Conservation (phyloP, 495 filamentous ascomycete species). For the Penicillium salamii region DNA sequence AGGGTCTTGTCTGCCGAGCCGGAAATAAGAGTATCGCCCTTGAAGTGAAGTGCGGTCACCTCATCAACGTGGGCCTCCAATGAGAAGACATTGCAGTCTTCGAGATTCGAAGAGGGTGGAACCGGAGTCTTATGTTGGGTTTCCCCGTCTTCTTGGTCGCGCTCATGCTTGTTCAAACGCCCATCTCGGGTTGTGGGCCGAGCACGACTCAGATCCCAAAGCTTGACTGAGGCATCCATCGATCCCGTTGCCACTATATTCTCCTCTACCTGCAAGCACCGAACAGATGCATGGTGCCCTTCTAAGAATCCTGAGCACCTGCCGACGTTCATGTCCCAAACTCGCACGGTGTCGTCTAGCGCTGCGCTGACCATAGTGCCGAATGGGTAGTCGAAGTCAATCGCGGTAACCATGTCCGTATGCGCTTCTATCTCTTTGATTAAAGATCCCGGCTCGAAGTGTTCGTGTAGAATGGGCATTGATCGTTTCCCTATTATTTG, state of each 20-base stretch:
- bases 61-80: slow-evolving; percentile 90
- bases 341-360: slow-evolving; percentile 91
- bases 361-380: slow-evolving; percentile 94
- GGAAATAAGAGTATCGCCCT: slow-evolving; percentile 83
- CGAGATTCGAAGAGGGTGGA: slow-evolving; percentile 68
- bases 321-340: slow-evolving; percentile 94
- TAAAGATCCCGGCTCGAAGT: slow-evolving; percentile 84
- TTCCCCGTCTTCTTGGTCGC: slow-evolving; percentile 60
- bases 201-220: slow-evolving; percentile 85
- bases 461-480: slow-evolving; percentile 93
- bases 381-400: slow-evolving; percentile 96
- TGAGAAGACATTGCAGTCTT: slow-evolving; percentile 82
- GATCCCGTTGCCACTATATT: slow-evolving; percentile 94
- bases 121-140: slow-evolving; percentile 50
- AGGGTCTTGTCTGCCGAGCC: slow-evolving; percentile 97
- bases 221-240: slow-evolving; percentile 89
- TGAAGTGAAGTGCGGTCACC: slow-evolving; percentile 90
- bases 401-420: slow-evolving; percentile 79
- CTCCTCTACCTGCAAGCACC: slow-evolving; percentile 90
- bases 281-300: slow-evolving; percentile 91
- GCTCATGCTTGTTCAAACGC: slow-evolving; percentile 62
- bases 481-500: slow-evolving; percentile 60
- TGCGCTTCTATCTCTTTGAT: slow-evolving; percentile 89
- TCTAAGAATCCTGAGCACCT: slow-evolving; percentile 87
- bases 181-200: slow-evolving; percentile 58